A percentile compares a stretch with the other conserved stretches of the same genome.
These are phyloP conservation scores for Saturnispora ahearnii DNA, from an alignment of 805 yeast genomes.

Conservation along the genomic window DNA sequence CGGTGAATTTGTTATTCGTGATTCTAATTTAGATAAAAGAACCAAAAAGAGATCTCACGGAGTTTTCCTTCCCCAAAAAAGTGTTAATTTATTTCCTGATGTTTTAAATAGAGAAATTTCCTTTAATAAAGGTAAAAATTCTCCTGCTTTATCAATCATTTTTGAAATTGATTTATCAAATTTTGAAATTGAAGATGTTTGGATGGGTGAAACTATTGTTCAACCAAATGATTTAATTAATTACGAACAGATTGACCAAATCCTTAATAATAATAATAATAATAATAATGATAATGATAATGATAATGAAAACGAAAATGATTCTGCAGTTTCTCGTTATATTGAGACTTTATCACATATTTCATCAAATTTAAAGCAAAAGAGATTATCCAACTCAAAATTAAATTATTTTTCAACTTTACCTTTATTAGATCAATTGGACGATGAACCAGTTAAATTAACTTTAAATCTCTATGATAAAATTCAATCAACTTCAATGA, in stretches of 20 bases:
- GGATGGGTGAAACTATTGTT: conserved; percentile 65
- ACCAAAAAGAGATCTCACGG: conserved; percentile 86
- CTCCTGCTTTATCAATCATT: conserved; percentile 67
- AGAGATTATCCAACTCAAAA: conserved; percentile 44
- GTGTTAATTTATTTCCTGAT: conserved; percentile 59
- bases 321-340: conserved; percentile 53
- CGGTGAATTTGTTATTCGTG: conserved; percentile 59
- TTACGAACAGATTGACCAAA: conserved; percentile 47
- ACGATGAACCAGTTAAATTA: conserved; percentile 72
- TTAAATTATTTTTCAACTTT: conserved; percentile 44
- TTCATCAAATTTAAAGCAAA: conserved; percentile 61
- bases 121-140: conserved; percentile 48
- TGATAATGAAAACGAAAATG: conserved; percentile 25
- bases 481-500: conserved; percentile 44
- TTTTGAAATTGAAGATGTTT: conserved; percentile 64
- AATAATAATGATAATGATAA: conserved; percentile 14
- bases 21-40: conserved; percentile 75
- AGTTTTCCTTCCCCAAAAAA: conserved; percentile 75
- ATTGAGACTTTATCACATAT: conserved; percentile 54
- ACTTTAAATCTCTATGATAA: conserved; percentile 65
- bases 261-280: conserved; percentile 25
- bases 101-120: conserved; percentile 52
- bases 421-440: conserved; percentile 68
- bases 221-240: conserved; percentile 51
- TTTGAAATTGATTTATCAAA: conserved; percentile 69